phyloP scores from a whole-genome alignment of 108 stramenopile species.

The Fragilariopsis cylindrus region DNA sequence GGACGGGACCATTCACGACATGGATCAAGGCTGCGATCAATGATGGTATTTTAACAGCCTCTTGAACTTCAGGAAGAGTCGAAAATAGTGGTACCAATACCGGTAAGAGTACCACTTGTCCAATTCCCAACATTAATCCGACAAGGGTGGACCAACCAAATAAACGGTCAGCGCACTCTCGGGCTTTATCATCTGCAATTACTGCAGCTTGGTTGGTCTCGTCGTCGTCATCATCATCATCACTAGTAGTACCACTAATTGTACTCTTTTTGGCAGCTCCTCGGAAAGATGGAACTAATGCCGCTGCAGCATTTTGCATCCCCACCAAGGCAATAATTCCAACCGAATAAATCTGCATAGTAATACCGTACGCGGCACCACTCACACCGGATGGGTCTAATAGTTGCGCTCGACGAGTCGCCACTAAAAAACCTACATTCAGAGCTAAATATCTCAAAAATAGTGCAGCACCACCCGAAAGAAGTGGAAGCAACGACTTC shows the following conservation, averaged over 20 bases:
- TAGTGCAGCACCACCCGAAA: conserved; percentile 75
- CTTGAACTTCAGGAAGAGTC: conserved; percentile 66
- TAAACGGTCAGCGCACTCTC: conserved; percentile 68
- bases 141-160: conserved; percentile 66
- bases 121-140: conserved; percentile 52
- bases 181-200: conserved; percentile 35
- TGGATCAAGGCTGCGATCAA: conserved; percentile 67
- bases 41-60: conserved; percentile 68
- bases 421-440: conserved; percentile 70
- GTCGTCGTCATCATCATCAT: background rate
- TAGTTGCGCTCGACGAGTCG: conserved; percentile 65
- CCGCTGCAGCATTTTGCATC: conserved; percentile 68
- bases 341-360: conserved; percentile 74
- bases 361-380: conserved; percentile 84
- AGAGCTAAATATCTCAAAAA: conserved; percentile 65
- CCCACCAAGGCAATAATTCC: conserved; percentile 73
- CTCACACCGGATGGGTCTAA: conserved; percentile 78
- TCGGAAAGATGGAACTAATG: conserved; percentile 58
- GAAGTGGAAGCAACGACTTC: conserved; percentile 47
- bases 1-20: conserved; percentile 69
- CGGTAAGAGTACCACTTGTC: conserved; percentile 56
- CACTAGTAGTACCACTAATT: no score
- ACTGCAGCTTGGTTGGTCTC: background rate
- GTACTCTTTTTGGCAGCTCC: conserved; percentile 48
- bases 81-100: conserved; percentile 67